These are phyloP conservation scores for Tulasnella sp. DNA, from an alignment of 768 basidiomycete genomes.

Conservation along the genomic window DNA sequence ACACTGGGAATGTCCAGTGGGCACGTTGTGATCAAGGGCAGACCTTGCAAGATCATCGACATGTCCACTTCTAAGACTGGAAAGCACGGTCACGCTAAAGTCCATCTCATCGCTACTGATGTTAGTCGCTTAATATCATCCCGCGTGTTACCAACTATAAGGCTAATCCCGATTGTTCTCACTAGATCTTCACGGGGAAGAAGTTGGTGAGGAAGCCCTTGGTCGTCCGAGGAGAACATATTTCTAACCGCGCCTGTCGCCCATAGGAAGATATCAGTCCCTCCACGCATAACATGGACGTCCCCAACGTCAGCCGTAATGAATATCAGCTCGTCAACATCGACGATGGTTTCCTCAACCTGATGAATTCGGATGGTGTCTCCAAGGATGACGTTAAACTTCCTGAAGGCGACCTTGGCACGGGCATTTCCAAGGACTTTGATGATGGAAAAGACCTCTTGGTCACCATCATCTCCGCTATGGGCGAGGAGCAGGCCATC, in stretches of 20 bases:
- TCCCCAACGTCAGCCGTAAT: conserved; percentile 80
- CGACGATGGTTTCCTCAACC: conserved; percentile 91
- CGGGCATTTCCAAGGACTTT: conserved; percentile 54
- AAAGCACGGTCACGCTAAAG: conserved; percentile 99
- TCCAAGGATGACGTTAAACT: conserved; percentile 91
- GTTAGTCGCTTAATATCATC: conserved; percentile 39
- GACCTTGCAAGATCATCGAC: conserved; percentile 98
- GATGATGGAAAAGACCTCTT: conserved; percentile 80
- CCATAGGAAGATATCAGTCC: conserved; percentile 83
- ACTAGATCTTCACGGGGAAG: conserved; percentile 95
- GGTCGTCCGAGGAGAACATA: conserved; percentile 6
- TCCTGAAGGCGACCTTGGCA: conserved; percentile 76
- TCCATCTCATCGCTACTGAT: conserved; percentile 93
- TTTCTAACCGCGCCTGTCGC: conserved; percentile 9
- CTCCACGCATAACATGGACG: conserved; percentile 99
- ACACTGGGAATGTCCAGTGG: conserved; percentile 18
- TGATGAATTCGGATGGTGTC: conserved; percentile 70
- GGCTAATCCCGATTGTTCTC: conserved; percentile 5
- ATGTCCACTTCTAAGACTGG: conserved; percentile 99
- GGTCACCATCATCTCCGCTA: conserved; percentile 77
- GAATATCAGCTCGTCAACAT: conserved; percentile 93
- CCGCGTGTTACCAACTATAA: background rate
- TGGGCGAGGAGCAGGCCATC: conserved; percentile 89
- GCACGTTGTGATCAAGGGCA: conserved; percentile 88
- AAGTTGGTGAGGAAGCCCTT: conserved; percentile 60